Evolutionary conservation across 495 filamentous ascomycete genomes (phyloP).

Genomic region (Evernia prunastri): DNA sequence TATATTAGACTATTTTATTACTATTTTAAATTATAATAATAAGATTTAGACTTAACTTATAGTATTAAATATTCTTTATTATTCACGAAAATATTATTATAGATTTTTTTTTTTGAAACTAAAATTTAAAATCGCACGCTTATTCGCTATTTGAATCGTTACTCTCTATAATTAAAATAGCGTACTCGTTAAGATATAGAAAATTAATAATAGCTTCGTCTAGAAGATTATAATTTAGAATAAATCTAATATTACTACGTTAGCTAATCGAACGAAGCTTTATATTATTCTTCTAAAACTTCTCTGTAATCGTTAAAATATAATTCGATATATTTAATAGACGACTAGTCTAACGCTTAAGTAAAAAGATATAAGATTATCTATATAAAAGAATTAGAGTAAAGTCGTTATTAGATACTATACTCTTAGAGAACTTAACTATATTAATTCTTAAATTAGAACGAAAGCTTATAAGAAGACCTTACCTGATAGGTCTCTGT

Average conservation of each 20-base stretch:
- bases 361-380: neutral
- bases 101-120: neutral
- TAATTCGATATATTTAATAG: neutral
- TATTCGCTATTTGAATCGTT: neutral
- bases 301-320: neutral
- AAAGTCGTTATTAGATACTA: neutral
- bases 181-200: neutral
- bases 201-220: neutral
- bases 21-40: neutral
- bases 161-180: neutral
- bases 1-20: neutral
- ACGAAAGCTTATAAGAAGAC: neutral
- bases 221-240: neutral
- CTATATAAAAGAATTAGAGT: neutral
- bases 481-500: neutral
- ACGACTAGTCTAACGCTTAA: neutral
- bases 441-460: neutral
- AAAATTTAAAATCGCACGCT: neutral
- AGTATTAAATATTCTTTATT: neutral
- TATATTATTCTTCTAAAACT: neutral
- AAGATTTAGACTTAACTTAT: neutral
- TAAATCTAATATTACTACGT: neutral
- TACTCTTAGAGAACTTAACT: neutral
- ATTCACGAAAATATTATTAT: neutral
- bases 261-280: neutral